Base-by-base conservation (phyloP, 768 basidiomycete genomes). In the Rhodotorula taiwanensis region DNA sequence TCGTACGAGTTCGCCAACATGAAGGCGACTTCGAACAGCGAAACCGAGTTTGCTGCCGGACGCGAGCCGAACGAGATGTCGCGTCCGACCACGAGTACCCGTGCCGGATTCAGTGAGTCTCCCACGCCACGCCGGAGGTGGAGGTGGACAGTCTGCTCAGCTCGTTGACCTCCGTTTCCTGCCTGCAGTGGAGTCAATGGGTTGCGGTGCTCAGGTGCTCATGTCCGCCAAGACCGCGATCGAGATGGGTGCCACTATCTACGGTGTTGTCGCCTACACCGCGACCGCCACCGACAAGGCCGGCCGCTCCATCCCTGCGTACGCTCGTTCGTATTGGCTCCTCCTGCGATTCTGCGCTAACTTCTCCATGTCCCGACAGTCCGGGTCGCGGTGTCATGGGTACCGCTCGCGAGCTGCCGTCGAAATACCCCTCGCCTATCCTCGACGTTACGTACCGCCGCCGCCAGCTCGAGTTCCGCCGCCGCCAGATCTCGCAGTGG, bases 1-100 rank as follows among this genome's bases (percentile, higher is more conserved):
- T 97, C 94, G 13, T 97, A 86, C 76, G 94, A 99, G 76, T 99
- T 99, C 77, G 95, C 92, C 53, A 97, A 98, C 80, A 99, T 99
- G 95, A 95, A 97, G 78, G 95, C 95, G 2, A 99, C 95, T 9
- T 90, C 88, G 78, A 97, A 94, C 73, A 86, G 93, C 2, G 89
- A 92, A 76, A 89, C 89, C 34, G 95, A 99, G 76, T 89, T 97
- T 73, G 94, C 93, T 6, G 95, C 95, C 88, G 95, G 95, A 65
- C 92, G 95, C 70, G 95, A 99, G 77, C 93, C 95, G 10, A 91
- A 89, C 43, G 95, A 99, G 77, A 93, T 98, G 88, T 99, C 95
- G 50, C 87, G 95, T 61, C 95, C 95, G 21, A 87, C 94, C 15
- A 97, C 94, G 2, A 88, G 87, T 15, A 98, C 94, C 69, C 89